These are phyloP conservation scores for Lipomyces sp. DNA, from an alignment of 805 yeast genomes.

Conservation along the genomic window DNA sequence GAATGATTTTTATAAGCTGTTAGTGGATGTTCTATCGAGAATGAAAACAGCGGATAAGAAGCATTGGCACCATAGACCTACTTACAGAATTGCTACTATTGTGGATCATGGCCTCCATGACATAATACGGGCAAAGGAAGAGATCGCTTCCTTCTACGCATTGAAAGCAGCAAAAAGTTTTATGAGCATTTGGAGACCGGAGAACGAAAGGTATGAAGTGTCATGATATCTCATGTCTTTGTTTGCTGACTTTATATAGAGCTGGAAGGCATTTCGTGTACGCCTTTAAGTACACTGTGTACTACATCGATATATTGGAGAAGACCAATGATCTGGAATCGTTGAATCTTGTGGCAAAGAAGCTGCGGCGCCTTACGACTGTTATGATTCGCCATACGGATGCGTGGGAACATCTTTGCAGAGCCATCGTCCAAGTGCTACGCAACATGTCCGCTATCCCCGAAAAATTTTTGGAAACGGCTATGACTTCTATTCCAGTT, in stretches of 20 bases:
- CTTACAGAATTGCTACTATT: constrained; percentile 70
- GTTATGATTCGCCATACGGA: constrained; percentile 69
- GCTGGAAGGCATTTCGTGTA: constrained; percentile 92
- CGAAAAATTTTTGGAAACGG: constrained; percentile 30
- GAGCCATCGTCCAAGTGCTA: constrained; percentile 53
- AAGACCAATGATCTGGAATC: constrained; percentile 61
- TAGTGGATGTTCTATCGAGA: constrained; percentile 18
- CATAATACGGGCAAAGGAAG: constrained; percentile 59
- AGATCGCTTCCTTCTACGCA: constrained; percentile 66
- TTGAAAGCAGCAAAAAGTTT: constrained; percentile 73
- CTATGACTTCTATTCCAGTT: constrained; percentile 39
- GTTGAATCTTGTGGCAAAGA: constrained; percentile 65
- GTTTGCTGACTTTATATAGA: constrained; percentile 1
- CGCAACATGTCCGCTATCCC: constrained; percentile 47
- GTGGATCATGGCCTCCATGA: constrained; percentile 60
- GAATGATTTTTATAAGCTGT: constrained; percentile 8
- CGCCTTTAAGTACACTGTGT: constrained; percentile 68
- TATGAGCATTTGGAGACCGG: constrained; percentile 92
- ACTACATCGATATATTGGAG: constrained; percentile 62
- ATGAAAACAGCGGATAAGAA: constrained; percentile 62
- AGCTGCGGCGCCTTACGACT: constrained; percentile 76
- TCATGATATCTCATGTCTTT: not conserved
- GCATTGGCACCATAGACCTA: constrained; percentile 91
- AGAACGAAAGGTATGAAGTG: constrained; percentile 59
- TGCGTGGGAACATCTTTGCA: constrained; percentile 70